phyloP scores from a whole-genome alignment of 352 stramenopile genomes.

The Phytophthora hibernalis region DNA sequence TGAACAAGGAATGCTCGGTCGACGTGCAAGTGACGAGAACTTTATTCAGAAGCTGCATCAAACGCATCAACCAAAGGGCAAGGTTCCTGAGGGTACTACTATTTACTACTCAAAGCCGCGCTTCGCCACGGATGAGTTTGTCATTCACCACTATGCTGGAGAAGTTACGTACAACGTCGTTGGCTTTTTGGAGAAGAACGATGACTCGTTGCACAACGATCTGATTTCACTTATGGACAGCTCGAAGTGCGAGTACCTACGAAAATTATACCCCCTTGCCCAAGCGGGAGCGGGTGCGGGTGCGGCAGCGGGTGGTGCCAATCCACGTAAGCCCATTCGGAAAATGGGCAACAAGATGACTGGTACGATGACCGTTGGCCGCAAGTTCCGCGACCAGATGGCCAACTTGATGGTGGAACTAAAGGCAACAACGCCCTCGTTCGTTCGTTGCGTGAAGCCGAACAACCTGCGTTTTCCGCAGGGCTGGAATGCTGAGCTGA shows the following conservation, averaged over 20 bases:
- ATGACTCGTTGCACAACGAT: constrained; percentile 95
- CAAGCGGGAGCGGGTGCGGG: constrained; percentile 39
- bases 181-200: constrained; percentile 98
- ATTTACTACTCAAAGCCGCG: constrained; percentile 90
- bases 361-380: constrained; percentile 89
- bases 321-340: constrained; percentile 72
- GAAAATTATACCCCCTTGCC: constrained; percentile 75
- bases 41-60: constrained; percentile 94
- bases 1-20: constrained; percentile 95
- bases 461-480: constrained; percentile 91
- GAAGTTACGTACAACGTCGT: constrained; percentile 96
- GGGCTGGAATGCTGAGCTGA: constrained; percentile 88
- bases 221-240: constrained; percentile 89
- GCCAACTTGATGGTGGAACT: constrained; percentile 87
- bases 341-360: constrained; percentile 90
- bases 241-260: constrained; percentile 81
- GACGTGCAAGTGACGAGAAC: constrained; percentile 90
- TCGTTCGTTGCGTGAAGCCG: constrained; percentile 93
- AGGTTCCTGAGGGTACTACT: constrained; percentile 73
- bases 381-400: constrained; percentile 93
- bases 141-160: constrained; percentile 97
- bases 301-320: constrained; percentile 43
- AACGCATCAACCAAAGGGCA: constrained; percentile 85
- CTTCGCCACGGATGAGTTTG: constrained; percentile 94
- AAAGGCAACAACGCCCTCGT: constrained; percentile 83